Conservation (phyloP, 2,329 filamentous ascomycete genomes). For the Gliomastix tumulicola region DNA sequence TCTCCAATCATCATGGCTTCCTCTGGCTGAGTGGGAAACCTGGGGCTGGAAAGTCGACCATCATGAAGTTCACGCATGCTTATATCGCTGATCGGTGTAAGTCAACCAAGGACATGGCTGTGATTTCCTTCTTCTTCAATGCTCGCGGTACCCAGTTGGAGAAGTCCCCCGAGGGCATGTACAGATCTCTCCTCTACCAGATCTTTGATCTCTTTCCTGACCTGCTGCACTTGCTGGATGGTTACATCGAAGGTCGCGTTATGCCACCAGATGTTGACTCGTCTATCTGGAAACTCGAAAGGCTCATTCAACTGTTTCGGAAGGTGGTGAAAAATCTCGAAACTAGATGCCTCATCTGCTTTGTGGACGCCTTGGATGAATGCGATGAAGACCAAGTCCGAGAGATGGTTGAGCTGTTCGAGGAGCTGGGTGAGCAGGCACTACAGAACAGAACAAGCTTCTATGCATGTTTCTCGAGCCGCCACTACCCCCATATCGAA, state of each 20-base stretch:
- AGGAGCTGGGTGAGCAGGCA: slow-evolving; percentile 23
- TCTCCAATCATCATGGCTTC: slow-evolving; percentile 1
- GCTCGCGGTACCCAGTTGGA: slow-evolving; percentile 31
- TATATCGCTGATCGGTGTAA: no score
- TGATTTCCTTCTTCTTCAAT: slow-evolving; percentile 42
- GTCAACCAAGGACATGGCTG: not conserved
- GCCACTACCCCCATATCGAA: slow-evolving; percentile 37
- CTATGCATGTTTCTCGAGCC: slow-evolving; percentile 33
- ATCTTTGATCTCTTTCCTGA: slow-evolving; percentile 21
- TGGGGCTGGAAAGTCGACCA: slow-evolving; percentile 5
- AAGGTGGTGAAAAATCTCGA: slow-evolving; percentile 5
- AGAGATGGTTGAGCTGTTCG: slow-evolving; percentile 35
- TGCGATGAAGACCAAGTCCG: slow-evolving; percentile 27
- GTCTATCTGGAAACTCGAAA: slow-evolving; percentile 10
- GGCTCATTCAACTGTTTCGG: slow-evolving; percentile 5
- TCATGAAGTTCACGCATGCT: slow-evolving; percentile 10
- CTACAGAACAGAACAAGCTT: slow-evolving; percentile 11
- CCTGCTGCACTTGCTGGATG: no score
- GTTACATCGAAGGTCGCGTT: no score
- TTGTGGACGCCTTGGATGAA: slow-evolving; percentile 8
- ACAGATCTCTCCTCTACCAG: slow-evolving; percentile 39
- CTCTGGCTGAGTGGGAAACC: slow-evolving; percentile 4
- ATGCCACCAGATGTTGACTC: no score
- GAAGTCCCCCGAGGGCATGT: slow-evolving; percentile 39
- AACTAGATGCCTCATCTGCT: slow-evolving; percentile 3